Evolutionary conservation across 495 filamentous ascomycete genomes (phyloP).

Genomic region (Neurospora sp.): DNA sequence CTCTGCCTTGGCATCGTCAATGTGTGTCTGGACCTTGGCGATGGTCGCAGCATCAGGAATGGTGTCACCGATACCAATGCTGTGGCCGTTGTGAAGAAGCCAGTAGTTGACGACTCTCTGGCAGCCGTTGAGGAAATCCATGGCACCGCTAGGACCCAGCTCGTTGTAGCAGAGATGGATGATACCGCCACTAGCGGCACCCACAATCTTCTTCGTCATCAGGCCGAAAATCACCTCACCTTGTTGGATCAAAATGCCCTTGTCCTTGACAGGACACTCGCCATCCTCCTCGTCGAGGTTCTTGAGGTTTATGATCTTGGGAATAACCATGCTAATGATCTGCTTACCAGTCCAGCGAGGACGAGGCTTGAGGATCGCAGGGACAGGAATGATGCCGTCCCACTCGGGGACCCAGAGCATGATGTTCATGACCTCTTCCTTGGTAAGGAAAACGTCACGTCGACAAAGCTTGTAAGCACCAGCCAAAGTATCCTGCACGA

Average conservation of each 20-base stretch:
- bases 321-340: conserved; percentile 87
- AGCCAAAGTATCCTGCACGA: conserved; percentile 94
- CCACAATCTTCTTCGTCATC: conserved; percentile 87
- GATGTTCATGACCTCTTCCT: conserved; percentile 87
- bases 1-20: conserved; percentile 68
- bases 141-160: conserved; percentile 69
- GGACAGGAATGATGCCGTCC: conserved; percentile 88
- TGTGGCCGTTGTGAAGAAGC: conserved; percentile 96
- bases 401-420: conserved; percentile 96
- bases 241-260: conserved; percentile 70
- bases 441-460: conserved; percentile 80
- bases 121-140: conserved; percentile 90
- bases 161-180: conserved; percentile 97
- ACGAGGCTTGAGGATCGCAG: conserved; percentile 81
- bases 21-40: conserved; percentile 66
- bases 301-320: conserved; percentile 70
- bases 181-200: conserved; percentile 75
- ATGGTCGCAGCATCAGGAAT: conserved; percentile 82
- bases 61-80: conserved; percentile 97
- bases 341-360: conserved; percentile 99
- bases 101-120: conserved; percentile 94
- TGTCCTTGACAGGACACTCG: conserved; percentile 61
- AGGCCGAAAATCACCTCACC: conserved; percentile 87
- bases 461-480: conserved; percentile 95
- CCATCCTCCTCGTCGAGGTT: conserved; percentile 47